These are phyloP conservation scores for Yamadazyma siamensis DNA, from an alignment of 1,139 yeast genomes.

Conservation along the genomic window DNA sequence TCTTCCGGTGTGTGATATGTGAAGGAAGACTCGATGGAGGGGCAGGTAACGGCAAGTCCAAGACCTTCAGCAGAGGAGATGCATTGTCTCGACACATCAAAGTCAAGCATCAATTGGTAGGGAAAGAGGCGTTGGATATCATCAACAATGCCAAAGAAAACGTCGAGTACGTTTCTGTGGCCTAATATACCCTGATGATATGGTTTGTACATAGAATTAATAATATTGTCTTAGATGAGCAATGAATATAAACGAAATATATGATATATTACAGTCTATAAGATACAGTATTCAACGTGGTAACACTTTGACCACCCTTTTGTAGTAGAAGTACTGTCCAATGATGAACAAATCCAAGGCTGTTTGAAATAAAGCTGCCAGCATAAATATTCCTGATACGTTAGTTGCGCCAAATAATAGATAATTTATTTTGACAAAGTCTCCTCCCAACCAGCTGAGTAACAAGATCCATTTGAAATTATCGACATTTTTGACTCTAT, in stretches of 20 bases:
- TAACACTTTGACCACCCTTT: conserved; percentile 11
- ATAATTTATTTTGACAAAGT: conserved; percentile 70
- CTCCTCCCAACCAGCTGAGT: conserved; percentile 88
- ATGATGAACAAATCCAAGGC: conserved; percentile 72
- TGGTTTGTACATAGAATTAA: conserved; percentile 1
- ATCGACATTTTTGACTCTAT: conserved; percentile 65
- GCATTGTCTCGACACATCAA: conserved; percentile 49
- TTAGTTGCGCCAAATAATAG: conserved; percentile 69
- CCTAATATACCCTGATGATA: no score
- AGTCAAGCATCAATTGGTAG: conserved; percentile 47
- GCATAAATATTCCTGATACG: conserved; percentile 63
- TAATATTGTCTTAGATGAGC: background rate
- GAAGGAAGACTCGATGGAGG: conserved; percentile 49
- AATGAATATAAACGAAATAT: conserved; percentile 1
- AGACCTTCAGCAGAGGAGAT: conserved; percentile 49
- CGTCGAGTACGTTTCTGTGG: conserved; percentile 55
- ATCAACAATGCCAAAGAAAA: conserved; percentile 74
- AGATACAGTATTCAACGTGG: no score
- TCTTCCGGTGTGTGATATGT: conserved; percentile 47
- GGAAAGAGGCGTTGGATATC: conserved; percentile 51
- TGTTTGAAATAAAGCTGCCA: conserved; percentile 84
- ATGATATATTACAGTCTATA: background rate
- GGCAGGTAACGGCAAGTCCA: conserved; percentile 57
- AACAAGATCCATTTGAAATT: conserved; percentile 76
- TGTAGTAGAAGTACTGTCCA: conserved; percentile 65